Base-by-base conservation (phyloP, 2,329 filamentous ascomycete species). In the Fusarium siculi region DNA sequence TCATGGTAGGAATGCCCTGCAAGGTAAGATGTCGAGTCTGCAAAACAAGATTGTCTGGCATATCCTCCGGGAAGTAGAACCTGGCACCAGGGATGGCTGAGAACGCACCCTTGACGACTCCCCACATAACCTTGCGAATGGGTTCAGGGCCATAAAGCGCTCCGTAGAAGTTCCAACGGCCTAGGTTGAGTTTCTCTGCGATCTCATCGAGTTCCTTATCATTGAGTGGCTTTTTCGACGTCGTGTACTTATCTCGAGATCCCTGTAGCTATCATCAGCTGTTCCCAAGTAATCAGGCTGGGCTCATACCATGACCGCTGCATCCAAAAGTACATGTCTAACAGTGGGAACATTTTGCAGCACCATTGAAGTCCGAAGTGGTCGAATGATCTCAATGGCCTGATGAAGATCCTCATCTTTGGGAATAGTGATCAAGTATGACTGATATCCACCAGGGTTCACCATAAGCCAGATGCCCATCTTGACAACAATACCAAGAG, bases 111-210 rank as follows among this genome's bases (percentile, higher is more conserved):
- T 75, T 73, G 11, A 76, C 61, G 1, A 75, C 72, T 8, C 58
- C 21, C 66, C 69, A 73, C 63, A 76, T 73, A 3, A 47, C 74
- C 4, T 70, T 68, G 21, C 74, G 19, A 2, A 76, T 64, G 0
- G 74, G 74, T 1, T 76, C 72, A 0, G 74, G 74, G 7, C 74
- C 74, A 2, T 76, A 76, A 1, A 76, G 64, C 1, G 74, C 74
- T 5, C 74, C 74, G 8, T 76, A 76, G 25, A 76, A 76, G 52
- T 76, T 76, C 74, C 74, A 76, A 1, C 74, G 63, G 0, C 74
- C 74, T 1, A 76, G 39, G 10, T 74, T 76, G 4, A 76, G 28
- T 11, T 75, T 76, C 7, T 72, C 42, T 0, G 74, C 72, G 10
- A 76, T 75, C 1, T 55, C 64, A 4, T 76, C 67, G 0, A 76